Conservation (phyloP, 306 rosid genomes). For the Pyrus pyrifolia region DNA sequence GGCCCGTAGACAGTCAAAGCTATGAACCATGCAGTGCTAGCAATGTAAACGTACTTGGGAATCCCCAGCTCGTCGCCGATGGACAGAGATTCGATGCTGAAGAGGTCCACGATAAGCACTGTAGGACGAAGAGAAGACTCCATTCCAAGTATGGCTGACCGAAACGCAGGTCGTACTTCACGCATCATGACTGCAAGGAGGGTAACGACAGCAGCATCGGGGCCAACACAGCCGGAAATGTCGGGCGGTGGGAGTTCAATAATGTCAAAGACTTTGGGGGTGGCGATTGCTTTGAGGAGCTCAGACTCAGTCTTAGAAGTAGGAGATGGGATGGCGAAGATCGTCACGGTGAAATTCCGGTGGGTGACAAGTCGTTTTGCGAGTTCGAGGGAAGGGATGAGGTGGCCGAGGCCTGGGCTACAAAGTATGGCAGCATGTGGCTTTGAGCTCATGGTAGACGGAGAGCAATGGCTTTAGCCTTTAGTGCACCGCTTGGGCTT, state of each 20-base stretch:
- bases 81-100: slow-evolving; percentile 32
- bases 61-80: slow-evolving; percentile 43
- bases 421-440: slow-evolving; percentile 34
- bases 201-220: background rate
- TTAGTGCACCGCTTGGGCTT: no score
- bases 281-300: slow-evolving; percentile 9
- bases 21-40: slow-evolving; percentile 38
- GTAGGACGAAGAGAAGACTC: slow-evolving; percentile 12
- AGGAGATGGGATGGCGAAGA: slow-evolving; percentile 29
- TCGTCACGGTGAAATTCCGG: slow-evolving; percentile 26
- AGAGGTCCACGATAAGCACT: slow-evolving; percentile 43
- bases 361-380: slow-evolving; percentile 25
- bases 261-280: slow-evolving; percentile 15
- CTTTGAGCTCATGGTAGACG: background rate
- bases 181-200: slow-evolving; percentile 28
- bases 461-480: background rate
- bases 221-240: slow-evolving; percentile 1
- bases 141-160: background rate
- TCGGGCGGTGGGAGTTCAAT: slow-evolving; percentile 23
- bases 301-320: slow-evolving; percentile 22
- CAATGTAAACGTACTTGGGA: slow-evolving; percentile 29
- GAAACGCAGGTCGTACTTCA: slow-evolving; percentile 1
- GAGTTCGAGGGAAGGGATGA: slow-evolving; percentile 43
- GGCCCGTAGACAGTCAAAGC: slow-evolving; percentile 24
- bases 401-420: slow-evolving; percentile 54